Evolutionary conservation across 1,139 yeast genomes (phyloP).

Genomic region (Taiozyma onychis): DNA sequence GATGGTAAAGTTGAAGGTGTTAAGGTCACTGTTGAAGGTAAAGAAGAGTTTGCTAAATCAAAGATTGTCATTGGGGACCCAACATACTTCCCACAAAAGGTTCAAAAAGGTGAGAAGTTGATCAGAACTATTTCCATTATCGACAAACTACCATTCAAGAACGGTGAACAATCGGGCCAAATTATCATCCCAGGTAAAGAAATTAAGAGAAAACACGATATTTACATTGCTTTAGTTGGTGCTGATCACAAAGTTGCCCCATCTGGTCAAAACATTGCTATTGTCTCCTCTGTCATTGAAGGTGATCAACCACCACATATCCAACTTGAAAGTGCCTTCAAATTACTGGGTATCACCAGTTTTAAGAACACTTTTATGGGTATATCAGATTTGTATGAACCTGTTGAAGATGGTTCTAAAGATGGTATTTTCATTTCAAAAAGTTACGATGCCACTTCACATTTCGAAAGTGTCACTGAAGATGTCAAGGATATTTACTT

Average conservation of each 20-base stretch:
- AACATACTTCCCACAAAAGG: constrained; percentile 92
- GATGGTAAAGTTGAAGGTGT: constrained; percentile 80
- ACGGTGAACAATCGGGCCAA: constrained; percentile 84
- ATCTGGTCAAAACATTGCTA: constrained; percentile 86
- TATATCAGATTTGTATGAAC: constrained; percentile 87
- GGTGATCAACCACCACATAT: constrained; percentile 93
- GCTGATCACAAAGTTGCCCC: constrained; percentile 89
- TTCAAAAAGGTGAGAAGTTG: constrained; percentile 73
- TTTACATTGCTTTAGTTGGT: constrained; percentile 87
- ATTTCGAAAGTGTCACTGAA: constrained; percentile 93
- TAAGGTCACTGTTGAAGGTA: constrained; percentile 74
- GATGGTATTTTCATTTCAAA: constrained; percentile 79
- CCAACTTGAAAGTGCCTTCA: constrained; percentile 93
- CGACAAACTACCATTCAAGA: constrained; percentile 80
- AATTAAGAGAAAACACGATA: constrained; percentile 88
- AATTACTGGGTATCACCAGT: constrained; percentile 66
- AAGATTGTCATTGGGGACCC: constrained; percentile 97
- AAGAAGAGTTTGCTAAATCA: constrained; percentile 60
- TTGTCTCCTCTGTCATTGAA: constrained; percentile 90
- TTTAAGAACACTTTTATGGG: constrained; percentile 70
- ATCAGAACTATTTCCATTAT: constrained; percentile 93
- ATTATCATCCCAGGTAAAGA: constrained; percentile 96
- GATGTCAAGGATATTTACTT: constrained; percentile 92
- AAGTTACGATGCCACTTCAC: constrained; percentile 92
- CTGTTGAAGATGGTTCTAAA: constrained; percentile 72